Evolutionary conservation across 2,329 filamentous ascomycete genomes (phyloP), one percentile per base, ranked within the genome.

Genomic region (Cercospora nicotianae): DNA sequence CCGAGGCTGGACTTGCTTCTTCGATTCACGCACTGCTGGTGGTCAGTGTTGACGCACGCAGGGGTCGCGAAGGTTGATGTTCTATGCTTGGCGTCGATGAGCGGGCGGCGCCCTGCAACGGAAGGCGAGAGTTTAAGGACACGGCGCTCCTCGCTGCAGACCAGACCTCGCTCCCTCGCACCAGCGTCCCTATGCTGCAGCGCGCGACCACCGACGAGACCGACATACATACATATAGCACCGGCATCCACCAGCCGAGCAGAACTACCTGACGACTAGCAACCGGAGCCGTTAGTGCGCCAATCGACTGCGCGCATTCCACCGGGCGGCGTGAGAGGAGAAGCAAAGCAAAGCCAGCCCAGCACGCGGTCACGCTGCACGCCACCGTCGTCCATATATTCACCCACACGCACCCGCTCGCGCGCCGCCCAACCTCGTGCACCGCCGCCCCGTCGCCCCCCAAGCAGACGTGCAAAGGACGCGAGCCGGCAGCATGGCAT

Each of bases 401-500:
- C 36, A 39, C 36, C 36, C 36, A 39, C 36, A 16, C 36, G 36
- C 36, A 39, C 36, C 36, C 36, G 36, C 36, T 31, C 31, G 28
- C 55, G 18, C 31, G n/a, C 5, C 58, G n/a, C 16, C 30, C 31
- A n/a, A 16, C 30, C 58, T 5, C 39, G 26, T 28, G 16, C 36
- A 20, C 60, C 30, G 12, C 48, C 12, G 26, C 18, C 12, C 48
- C 39, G 20, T 31, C 55, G 18, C 45, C 18, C 45, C 26, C 10
- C 28, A 12, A 31, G 51, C 33, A 31, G 23, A 59, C 33, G 64
- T 31, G 48, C 10, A 16, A 6, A 48, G 20, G 42, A 20, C 26
- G 64, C 59, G 30, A 23, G 36, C 31, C 48, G 48, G 33, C 31
- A 59, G 36, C 63, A 68, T 68, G 66, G 66, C 66, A 26, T 64